Evolutionary conservation across 2,329 filamentous ascomycete species (phyloP).

Genomic region (Coniella vitis): DNA sequence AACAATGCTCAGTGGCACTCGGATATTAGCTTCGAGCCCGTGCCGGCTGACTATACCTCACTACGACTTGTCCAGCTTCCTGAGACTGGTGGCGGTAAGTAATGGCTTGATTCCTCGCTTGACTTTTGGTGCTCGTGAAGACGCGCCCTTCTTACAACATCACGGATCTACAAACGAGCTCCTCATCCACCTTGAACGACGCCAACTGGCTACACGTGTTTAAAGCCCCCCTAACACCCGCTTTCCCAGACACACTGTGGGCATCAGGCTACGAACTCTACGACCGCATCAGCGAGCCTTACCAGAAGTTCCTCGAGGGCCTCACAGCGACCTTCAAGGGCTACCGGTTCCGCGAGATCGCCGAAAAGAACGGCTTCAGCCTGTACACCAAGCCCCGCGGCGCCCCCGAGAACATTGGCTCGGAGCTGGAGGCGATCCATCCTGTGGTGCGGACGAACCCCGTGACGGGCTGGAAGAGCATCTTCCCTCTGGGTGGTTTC

Average conservation of each 20-base stretch:
- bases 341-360: conserved; percentile 32
- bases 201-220: too few species aligned
- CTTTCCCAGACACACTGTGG: conserved; percentile 34
- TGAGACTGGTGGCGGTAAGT: conserved; percentile 28
- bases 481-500: conserved; percentile 38
- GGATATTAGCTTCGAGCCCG: conserved; percentile 47
- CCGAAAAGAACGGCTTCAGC: conserved; percentile 32
- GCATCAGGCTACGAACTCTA: conserved; percentile 41
- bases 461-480: conserved; percentile 56
- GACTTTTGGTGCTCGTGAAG: too few species aligned
- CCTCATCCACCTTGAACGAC: too few species aligned
- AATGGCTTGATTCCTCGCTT: neutral
- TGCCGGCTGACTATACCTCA: conserved; percentile 47
- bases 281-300: conserved; percentile 39
- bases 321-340: conserved; percentile 39
- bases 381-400: conserved; percentile 42
- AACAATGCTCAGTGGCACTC: conserved; percentile 40
- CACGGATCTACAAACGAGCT: too few species aligned
- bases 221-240: neutral
- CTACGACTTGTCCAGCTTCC: conserved; percentile 43
- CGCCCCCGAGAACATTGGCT: conserved; percentile 47
- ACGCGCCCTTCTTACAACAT: too few species aligned
- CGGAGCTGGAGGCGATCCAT: conserved; percentile 41
- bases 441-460: conserved; percentile 56
- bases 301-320: conserved; percentile 40